Percentiles rank a stretch among this genome's conserved stretches.
Conservation (phyloP, 768 basidiomycete species). For the Termitomyces sp. region DNA sequence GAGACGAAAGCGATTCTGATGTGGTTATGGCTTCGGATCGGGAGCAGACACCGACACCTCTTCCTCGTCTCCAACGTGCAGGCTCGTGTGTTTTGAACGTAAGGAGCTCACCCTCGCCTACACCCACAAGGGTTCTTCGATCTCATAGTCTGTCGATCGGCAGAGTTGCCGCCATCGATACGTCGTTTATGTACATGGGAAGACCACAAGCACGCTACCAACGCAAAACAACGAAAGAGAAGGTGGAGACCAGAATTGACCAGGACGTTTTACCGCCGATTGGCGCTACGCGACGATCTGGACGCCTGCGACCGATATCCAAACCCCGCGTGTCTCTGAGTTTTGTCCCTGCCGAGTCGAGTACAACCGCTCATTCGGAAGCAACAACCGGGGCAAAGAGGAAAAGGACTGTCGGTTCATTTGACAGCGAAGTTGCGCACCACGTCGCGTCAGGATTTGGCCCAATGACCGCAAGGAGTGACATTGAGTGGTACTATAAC, state of each 20-base stretch:
- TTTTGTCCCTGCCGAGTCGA: not conserved
- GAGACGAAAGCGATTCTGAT: conserved; percentile 12
- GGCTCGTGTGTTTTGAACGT: not conserved
- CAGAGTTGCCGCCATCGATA: conserved; percentile 8
- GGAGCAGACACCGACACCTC: conserved; percentile 17
- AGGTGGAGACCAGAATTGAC: not conserved
- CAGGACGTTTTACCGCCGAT: not conserved
- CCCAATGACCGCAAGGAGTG: conserved; percentile 7
- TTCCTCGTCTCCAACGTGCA: conserved; percentile 11
- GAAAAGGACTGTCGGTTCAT: conserved; percentile 4
- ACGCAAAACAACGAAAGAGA: conserved; percentile 1
- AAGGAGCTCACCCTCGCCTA: conserved; percentile 6
- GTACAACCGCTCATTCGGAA: not conserved
- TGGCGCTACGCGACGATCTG: conserved; percentile 11
- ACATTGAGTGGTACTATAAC: not conserved
- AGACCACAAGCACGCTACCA: conserved; percentile 5
- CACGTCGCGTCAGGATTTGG: conserved; percentile 6
- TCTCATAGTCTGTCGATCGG: conserved; percentile 14
- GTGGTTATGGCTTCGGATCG: conserved; percentile 9
- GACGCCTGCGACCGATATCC: conserved; percentile 10
- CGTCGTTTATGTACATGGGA: conserved; percentile 9
- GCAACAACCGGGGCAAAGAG: conserved; percentile 9
- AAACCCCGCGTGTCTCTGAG: not conserved
- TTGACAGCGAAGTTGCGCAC: conserved; percentile 1
- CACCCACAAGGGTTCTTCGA: conserved; percentile 12